Percentiles rank a stretch among this genome's conserved stretches.
phyloP scores from a whole-genome alignment of 352 stramenopile genomes.

The Globisporangium ultimum region DNA sequence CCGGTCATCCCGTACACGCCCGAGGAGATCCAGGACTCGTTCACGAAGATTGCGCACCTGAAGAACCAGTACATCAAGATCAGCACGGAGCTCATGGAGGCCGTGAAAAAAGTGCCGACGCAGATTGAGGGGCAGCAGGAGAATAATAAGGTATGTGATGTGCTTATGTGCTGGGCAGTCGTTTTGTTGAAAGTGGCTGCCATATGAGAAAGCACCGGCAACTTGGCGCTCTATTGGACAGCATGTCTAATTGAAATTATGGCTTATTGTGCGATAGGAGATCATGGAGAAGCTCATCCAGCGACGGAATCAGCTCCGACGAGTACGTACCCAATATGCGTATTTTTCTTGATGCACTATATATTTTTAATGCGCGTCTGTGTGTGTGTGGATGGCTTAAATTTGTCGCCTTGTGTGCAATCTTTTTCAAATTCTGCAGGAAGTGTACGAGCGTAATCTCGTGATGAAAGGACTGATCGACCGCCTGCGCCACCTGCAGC shows the following conservation, averaged over 20 bases:
- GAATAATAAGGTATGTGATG: conserved; percentile 6
- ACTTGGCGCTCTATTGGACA: not conserved
- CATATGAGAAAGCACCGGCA: not conserved
- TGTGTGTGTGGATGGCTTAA: not conserved
- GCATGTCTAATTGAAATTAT: not conserved
- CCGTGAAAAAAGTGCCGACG: conserved; percentile 37
- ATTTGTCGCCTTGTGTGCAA: too few species aligned
- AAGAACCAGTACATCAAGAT: conserved; percentile 81
- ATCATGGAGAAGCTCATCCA: conserved; percentile 47
- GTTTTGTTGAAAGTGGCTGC: not conserved
- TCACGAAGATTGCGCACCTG: conserved; percentile 73
- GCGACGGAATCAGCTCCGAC: conserved; percentile 67
- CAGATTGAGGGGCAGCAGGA: conserved; percentile 18
- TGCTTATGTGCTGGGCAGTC: not conserved
- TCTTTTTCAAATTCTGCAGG: conserved; percentile 22
- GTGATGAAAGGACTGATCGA: conserved; percentile 87
- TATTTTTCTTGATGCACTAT: too few species aligned
- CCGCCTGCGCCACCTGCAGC: conserved; percentile 67
- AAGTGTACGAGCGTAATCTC: conserved; percentile 82
- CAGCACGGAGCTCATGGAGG: conserved; percentile 55
- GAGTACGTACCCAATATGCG: conserved; percentile 23
- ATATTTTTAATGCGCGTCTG: not conserved
- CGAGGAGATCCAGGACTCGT: conserved; percentile 86
- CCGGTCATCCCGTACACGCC: conserved; percentile 66
- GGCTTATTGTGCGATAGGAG: conserved; percentile 22